Evolutionary conservation across 257 asterid genomes (phyloP).

Genomic region (Penstemon davidsonii): DNA sequence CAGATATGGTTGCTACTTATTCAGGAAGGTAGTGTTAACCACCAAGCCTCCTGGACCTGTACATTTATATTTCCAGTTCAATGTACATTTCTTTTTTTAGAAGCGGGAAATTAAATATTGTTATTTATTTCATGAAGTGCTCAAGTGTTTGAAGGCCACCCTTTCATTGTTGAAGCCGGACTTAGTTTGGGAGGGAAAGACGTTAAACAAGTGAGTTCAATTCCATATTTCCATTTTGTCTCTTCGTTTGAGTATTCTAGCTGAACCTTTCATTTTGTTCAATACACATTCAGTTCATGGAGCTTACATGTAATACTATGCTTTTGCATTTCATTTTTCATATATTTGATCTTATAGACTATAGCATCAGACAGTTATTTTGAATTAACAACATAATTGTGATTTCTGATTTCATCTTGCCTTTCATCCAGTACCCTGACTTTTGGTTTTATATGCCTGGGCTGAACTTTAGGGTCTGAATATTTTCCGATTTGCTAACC

Average conservation of each 20-base stretch:
- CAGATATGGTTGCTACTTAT: conserved; percentile 94
- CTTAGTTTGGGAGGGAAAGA: conserved; percentile 92
- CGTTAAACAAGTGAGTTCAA: conserved; percentile 73
- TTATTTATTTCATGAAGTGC: conserved; percentile 50
- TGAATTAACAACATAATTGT: background rate
- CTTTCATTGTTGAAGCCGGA: conserved; percentile 92
- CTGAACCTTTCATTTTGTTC: background rate
- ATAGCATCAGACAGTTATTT: background rate
- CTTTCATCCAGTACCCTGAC: conserved; percentile 26
- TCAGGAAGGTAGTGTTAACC: conserved; percentile 70
- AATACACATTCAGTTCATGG: background rate
- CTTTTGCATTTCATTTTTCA: conserved; percentile 7
- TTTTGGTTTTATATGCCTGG: conserved; percentile 21
- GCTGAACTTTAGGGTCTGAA: conserved; percentile 67
- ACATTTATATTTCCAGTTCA: conserved; percentile 4
- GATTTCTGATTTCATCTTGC: conserved; percentile 5
- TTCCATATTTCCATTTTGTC: background rate
- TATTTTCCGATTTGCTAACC: conserved; percentile 89
- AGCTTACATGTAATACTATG: background rate
- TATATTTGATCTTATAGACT: background rate
- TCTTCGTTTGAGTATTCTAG: conserved; percentile 7
- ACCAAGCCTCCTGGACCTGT: conserved; percentile 2
- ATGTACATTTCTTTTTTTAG: conserved; percentile 20
- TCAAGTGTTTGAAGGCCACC: conserved; percentile 96
- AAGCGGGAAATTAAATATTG: conserved; percentile 11